These are phyloP conservation scores for Coniochaeta sp. DNA, from an alignment of 2,329 filamentous ascomycete genomes.

Conservation along the genomic window DNA sequence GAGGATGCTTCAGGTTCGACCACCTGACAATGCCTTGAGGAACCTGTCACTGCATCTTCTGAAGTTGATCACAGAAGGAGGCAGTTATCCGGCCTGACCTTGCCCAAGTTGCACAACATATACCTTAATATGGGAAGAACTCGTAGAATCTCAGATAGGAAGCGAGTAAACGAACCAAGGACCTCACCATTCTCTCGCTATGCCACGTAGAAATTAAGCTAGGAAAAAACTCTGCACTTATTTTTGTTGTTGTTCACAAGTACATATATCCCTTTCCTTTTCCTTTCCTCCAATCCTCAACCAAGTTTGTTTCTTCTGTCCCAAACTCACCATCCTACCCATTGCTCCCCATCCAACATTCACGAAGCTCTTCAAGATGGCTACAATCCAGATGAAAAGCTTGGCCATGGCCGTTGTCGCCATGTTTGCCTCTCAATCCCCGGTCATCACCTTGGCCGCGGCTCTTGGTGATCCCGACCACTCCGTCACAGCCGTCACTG, in stretches of 20 bases:
- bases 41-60: neutral
- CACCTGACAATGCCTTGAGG: neutral
- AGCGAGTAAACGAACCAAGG: neutral
- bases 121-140: neutral
- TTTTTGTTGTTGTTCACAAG: neutral
- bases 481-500: neutral
- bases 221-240: neutral
- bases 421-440: neutral
- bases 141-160: neutral
- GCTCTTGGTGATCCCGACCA: neutral
- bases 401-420: neutral
- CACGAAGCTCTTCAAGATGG: neutral
- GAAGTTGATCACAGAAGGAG: neutral
- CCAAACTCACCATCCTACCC: neutral
- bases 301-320: too few relatives aligned
- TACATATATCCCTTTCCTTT: neutral
- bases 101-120: neutral
- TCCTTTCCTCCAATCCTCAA: neutral
- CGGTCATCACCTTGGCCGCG: neutral
- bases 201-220: neutral
- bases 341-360: neutral
- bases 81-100: neutral
- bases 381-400: neutral
- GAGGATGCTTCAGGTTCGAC: neutral
- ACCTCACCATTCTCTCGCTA: neutral